These are phyloP conservation scores for Candida insectorum DNA, from an alignment of 805 yeast species.

Conservation along the genomic window DNA sequence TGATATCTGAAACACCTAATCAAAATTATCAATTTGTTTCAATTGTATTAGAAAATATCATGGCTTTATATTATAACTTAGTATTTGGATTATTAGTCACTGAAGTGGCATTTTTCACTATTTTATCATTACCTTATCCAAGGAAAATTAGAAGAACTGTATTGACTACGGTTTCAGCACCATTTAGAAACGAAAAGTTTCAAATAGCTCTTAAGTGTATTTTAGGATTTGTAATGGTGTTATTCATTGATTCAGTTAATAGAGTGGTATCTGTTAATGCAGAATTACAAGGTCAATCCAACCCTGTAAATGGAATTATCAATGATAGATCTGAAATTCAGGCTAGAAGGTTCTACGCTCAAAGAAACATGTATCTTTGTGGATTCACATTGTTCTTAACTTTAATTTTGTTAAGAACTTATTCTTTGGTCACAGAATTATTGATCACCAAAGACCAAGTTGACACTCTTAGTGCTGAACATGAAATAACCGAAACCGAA, in stretches of 20 bases:
- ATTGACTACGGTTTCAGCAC: constrained; percentile 58
- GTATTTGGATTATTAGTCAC: constrained; percentile 73
- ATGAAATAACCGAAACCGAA: constrained; percentile 14
- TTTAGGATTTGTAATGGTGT: constrained; percentile 74
- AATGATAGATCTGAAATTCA: constrained; percentile 78
- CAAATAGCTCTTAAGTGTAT: constrained; percentile 78
- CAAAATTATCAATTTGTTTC: no score
- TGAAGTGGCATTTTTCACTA: constrained; percentile 76
- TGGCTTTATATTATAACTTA: constrained; percentile 44
- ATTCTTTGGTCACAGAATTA: constrained; percentile 72
- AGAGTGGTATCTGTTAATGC: constrained; percentile 67
- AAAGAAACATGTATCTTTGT: constrained; percentile 92
- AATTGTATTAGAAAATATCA: constrained; percentile 10
- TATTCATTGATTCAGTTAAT: constrained; percentile 86
- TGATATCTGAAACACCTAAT: no score
- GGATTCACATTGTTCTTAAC: constrained; percentile 93
- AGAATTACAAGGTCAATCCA: constrained; percentile 44
- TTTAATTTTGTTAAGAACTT: constrained; percentile 80
- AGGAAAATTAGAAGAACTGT: constrained; percentile 66
- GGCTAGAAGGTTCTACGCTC: constrained; percentile 91
- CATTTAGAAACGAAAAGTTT: constrained; percentile 68
- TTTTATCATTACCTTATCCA: constrained; percentile 86
- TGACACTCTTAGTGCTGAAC: constrained; percentile 24
- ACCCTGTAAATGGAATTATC: constrained; percentile 21
- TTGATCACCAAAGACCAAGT: constrained; percentile 60